Base-by-base conservation (phyloP, 75 land plant species). In the Isoetes taiwanensis region DNA sequence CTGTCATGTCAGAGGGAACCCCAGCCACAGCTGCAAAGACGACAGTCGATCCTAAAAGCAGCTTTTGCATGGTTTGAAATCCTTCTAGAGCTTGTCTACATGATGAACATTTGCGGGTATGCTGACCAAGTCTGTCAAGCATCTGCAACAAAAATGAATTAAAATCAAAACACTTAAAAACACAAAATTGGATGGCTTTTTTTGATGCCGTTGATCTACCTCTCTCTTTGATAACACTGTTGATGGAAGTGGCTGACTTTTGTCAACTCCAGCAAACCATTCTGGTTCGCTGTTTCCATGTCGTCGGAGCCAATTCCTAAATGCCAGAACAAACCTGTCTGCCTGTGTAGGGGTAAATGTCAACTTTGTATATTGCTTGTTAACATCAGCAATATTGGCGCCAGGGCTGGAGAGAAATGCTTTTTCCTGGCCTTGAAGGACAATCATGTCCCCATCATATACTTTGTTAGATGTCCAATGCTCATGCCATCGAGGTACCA, bases 111-210 rank as follows among this genome's bases (percentile, higher is more conserved):
- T 84, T 84, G 21, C 75, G 61, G 1, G 99, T 93, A 64, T 93
- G 99, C 64, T 93, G 99, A 72, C 88, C 95, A 53, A 64, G 84
- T 65, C 99, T 76, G 37, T 93, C 99, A 43, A 93, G 50, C 99
- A 93, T 93, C 99, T 93, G 77, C 62, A 57, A 50, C 14, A 55
- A 11, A 0, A 3, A 46, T 11, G 8, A 10, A n/a, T 5, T 19
- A 43, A n/a, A n/a, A n/a, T n/a, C n/a, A n/a, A n/a, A n/a, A n/a
- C n/a, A n/a, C n/a, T n/a, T n/a, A n/a, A n/a, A n/a, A n/a, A n/a
- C n/a, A n/a, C n/a, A n/a, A n/a, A n/a, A n/a, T n/a, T n/a, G n/a
- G n/a, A n/a, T n/a, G n/a, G n/a, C n/a, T n/a, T n/a, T n/a, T n/a
- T n/a, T n/a, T n/a, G n/a, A n/a, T n/a, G n/a, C n/a, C 56, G 35